A percentile compares a stretch with the other conserved stretches of the same genome.
These are phyloP conservation scores for Proliferodiscus dingleyae DNA, from an alignment of 2,329 filamentous ascomycete species.

Conservation along the genomic window DNA sequence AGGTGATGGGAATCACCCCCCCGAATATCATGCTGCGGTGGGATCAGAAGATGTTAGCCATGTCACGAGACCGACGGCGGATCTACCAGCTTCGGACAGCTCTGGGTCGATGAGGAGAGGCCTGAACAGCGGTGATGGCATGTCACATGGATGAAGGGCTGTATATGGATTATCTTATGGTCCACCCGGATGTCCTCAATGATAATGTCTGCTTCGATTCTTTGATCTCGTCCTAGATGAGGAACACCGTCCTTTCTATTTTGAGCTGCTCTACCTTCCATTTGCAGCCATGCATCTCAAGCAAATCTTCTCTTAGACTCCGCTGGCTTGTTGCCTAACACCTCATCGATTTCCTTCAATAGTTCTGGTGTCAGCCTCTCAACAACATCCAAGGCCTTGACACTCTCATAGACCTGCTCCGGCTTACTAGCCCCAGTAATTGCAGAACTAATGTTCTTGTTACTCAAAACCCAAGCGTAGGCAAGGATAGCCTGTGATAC, in stretches of 20 bases:
- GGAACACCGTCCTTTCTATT: not conserved
- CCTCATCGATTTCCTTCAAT: conserved; percentile 53
- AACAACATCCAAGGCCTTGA: conserved; percentile 46
- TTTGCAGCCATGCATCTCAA: not conserved
- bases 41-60: conserved; percentile 8
- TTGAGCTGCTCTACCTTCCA: too few relatives aligned
- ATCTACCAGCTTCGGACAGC: conserved; percentile 12
- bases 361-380: conserved; percentile 56
- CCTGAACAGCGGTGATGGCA: conserved; percentile 4
- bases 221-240: not conserved
- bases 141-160: conserved; percentile 2
- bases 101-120: conserved; percentile 11
- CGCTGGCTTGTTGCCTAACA: conserved; percentile 54
- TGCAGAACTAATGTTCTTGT: conserved; percentile 55
- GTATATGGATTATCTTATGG: not conserved
- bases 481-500: conserved; percentile 48
- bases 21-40: conserved; percentile 20
- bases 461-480: conserved; percentile 58
- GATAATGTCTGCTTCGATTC: not conserved
- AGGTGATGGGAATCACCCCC: conserved; percentile 10
- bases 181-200: too few relatives aligned
- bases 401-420: conserved; percentile 57
- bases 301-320: conserved; percentile 22
- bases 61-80: conserved; percentile 14
- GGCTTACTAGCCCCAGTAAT: conserved; percentile 56